phyloP scores from a whole-genome alignment of 1,284 basidiomycete genomes.

The Cryptococcus hybrid region DNA sequence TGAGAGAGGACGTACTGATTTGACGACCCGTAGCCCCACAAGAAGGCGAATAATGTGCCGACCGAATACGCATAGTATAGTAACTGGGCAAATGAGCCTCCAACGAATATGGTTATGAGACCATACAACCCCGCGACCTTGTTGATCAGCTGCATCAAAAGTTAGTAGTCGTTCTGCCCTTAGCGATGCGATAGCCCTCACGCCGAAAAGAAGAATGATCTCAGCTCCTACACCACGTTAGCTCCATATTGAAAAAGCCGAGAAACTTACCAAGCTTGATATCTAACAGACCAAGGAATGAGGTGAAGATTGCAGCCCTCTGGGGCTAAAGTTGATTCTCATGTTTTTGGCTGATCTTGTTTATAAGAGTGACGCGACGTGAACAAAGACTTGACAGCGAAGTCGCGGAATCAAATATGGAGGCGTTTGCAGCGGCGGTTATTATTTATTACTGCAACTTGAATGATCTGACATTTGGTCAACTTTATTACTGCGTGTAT shows the following conservation, averaged over 20 bases:
- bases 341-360: constrained; percentile 12
- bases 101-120: constrained; percentile 84
- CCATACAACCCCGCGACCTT: constrained; percentile 98
- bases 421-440: too few species aligned
- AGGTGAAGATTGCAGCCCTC: constrained; percentile 58
- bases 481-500: too few species aligned
- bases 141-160: constrained; percentile 71
- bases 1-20: constrained; percentile 60
- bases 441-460: too few species aligned
- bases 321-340: constrained; percentile 31
- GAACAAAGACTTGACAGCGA: too few species aligned
- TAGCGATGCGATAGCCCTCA: constrained; percentile 49
- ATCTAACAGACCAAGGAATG: constrained; percentile 79
- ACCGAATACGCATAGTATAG: constrained; percentile 92
- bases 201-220: constrained; percentile 79
- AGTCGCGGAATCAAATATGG: too few species aligned
- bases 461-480: too few species aligned
- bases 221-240: constrained; percentile 56
- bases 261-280: constrained; percentile 69
- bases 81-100: constrained; percentile 85
- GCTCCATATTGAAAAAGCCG: background rate
- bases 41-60: constrained; percentile 71
- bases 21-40: constrained; percentile 82
- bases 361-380: too few species aligned
- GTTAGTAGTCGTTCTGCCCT: background rate